Evolutionary conservation across 306 rosid genomes (phyloP), one percentile per base, ranked within the genome.

Genomic region (Cicer pinnatifidum): DNA sequence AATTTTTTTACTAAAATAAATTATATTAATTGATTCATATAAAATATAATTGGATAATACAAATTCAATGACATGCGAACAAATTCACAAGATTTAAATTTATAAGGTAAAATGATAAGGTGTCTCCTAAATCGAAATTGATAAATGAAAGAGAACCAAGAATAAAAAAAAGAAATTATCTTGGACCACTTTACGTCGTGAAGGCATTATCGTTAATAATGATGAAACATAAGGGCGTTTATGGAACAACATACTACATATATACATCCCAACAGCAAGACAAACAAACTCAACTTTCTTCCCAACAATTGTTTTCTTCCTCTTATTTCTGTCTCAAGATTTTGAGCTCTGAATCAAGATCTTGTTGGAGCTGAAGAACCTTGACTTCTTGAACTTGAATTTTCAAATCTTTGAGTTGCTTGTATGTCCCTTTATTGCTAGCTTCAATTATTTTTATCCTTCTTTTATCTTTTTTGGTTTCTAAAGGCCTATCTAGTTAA

Each of bases 191-290:
- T 28, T 28, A 28, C 35, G 35, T 28, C 5, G 35, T 3, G 5
- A 28, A 28, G 35, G 35, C 35, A 28, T 28, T 28, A 28, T 28
- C 35, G 35, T 28, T 28, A 28, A 28, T 28, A 28, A 28, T 28
- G 35, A 28, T 28, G 35, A 28, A 28, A 28, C 35, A 28, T 3
- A 28, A 28, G 35, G 35, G 35, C 35, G 35, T 28, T 28, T 48
- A 19, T 20, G 3, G 9, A 75, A 71, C 64, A 51, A 23, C 47
- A 6, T 9, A 66, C 57, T 82, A 23, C 47, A 84, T 82, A 85
- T 76, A 80, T 77, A 86, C 67, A 65, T 6, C 77, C 45, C 58
- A 46, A 17, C 8, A 35, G 52, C 47, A 35, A 8, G 38, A 67
- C 68, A 11, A 41, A 9, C 7, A 23, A 56, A 12, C 75, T 69